A percentile compares a stretch with the other conserved stretches of the same genome.
phyloP scores from a whole-genome alignment of 2,329 filamentous ascomycete genomes.

The Alternaria gansuensis region DNA sequence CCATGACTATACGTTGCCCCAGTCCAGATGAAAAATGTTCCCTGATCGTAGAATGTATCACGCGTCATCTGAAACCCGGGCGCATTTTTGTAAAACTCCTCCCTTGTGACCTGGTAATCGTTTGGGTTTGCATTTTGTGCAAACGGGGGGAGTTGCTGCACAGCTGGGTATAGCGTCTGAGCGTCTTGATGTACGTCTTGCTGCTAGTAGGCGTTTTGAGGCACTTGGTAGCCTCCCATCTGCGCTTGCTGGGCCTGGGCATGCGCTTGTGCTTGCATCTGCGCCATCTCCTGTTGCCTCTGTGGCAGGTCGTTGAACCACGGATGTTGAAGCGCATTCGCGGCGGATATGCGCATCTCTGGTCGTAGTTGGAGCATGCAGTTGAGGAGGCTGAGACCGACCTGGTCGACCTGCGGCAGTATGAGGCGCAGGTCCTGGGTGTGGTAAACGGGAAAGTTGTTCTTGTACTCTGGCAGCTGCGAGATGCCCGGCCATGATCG shows the following conservation, averaged over 20 bases:
- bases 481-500: conserved; percentile 95
- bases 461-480: conserved; percentile 97
- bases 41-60: not conserved
- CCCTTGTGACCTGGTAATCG: not conserved
- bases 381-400: conserved; percentile 85
- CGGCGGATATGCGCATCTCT: conserved; percentile 87
- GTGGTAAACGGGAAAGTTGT: conserved; percentile 90
- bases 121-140: not conserved
- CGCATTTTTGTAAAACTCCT: not conserved
- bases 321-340: conserved; percentile 84
- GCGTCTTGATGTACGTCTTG: not conserved
- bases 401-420: conserved; percentile 85
- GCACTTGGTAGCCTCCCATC: conserved; percentile 51
- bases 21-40: not conserved
- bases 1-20: not conserved
- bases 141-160: not conserved
- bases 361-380: conserved; percentile 93
- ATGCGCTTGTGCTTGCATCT: conserved; percentile 45
- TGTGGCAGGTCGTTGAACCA: conserved; percentile 85
- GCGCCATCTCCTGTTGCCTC: conserved; percentile 53
- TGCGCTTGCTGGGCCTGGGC: conserved; percentile 51
- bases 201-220: conserved; percentile 52
- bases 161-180: not conserved
- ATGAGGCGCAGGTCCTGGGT: conserved; percentile 90
- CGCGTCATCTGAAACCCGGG: not conserved